Conservation (phyloP, 257 asterid species). For the Knoxia roxburghii region DNA sequence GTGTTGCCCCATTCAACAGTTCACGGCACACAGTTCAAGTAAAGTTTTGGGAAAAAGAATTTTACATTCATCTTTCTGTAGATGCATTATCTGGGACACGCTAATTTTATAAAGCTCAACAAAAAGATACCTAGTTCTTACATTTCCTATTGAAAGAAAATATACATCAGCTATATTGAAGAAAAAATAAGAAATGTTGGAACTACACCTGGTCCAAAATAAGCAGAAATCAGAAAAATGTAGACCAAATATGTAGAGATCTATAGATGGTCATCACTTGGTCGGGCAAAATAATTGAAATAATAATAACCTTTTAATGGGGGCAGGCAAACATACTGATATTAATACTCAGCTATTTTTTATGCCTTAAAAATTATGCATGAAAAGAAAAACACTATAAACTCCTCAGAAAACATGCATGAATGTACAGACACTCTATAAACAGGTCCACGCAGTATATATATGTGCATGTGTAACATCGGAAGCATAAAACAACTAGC, state of each 20-base stretch:
- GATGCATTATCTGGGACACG: neutral
- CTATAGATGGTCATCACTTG: neutral
- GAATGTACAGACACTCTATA: no score
- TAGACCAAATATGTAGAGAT: neutral
- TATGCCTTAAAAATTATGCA: neutral
- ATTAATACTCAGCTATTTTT: neutral
- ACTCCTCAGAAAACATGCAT: constrained; percentile 34
- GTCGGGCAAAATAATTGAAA: neutral
- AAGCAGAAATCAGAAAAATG: no score
- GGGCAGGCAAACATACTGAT: neutral
- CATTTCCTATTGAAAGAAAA: neutral
- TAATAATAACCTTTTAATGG: neutral
- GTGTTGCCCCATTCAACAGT: neutral
- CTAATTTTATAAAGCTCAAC: neutral
- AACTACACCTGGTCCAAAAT: no score
- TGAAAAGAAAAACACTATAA: neutral
- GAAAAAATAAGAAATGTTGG: no score
- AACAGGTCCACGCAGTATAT: neutral
- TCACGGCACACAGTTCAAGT: neutral
- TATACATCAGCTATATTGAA: neutral
- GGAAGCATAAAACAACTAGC: no score
- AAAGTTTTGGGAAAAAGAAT: neutral
- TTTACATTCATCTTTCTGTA: neutral
- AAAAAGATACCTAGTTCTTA: no score
- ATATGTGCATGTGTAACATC: no score